Evolutionary conservation across 2,329 filamentous ascomycete genomes (phyloP).

Genomic region (Colletotrichum graminicola): DNA sequence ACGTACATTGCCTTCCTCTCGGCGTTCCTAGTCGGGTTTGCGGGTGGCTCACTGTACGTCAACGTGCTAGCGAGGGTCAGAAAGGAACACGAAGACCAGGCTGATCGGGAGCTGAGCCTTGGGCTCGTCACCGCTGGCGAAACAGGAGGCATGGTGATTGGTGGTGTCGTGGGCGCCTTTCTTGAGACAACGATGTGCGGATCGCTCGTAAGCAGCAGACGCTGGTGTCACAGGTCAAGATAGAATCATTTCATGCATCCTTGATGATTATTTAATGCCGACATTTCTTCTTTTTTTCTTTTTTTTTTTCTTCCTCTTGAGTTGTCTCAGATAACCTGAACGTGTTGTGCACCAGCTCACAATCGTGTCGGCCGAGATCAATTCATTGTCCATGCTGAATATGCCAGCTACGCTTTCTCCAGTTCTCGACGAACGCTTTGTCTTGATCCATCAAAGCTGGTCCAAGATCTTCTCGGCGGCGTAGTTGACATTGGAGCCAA

Average conservation of each 20-base stretch:
- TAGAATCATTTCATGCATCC: background rate
- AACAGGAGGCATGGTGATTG: slow-evolving; percentile 46
- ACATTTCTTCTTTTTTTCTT: no score
- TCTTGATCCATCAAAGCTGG: slow-evolving; percentile 46
- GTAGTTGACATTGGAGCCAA: slow-evolving; percentile 53
- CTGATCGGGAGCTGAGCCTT: slow-evolving; percentile 48
- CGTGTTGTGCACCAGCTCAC: background rate
- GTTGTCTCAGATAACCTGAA: no score
- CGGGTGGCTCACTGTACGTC: slow-evolving; percentile 49
- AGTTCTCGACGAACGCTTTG: background rate
- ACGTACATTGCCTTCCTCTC: slow-evolving; percentile 45
- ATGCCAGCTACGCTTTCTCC: background rate
- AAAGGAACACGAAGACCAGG: slow-evolving; percentile 42
- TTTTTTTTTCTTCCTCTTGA: no score
- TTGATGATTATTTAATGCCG: background rate
- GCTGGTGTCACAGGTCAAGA: slow-evolving; percentile 26
- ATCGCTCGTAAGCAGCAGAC: slow-evolving; percentile 13
- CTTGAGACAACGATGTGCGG: slow-evolving; percentile 43
- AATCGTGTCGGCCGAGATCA: background rate
- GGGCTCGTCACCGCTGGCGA: slow-evolving; percentile 49
- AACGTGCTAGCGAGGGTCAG: slow-evolving; percentile 43
- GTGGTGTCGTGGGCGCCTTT: slow-evolving; percentile 46
- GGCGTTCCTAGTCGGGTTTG: slow-evolving; percentile 47
- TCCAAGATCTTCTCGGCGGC: slow-evolving; percentile 53
- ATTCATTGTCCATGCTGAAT: background rate